These are phyloP conservation scores for Penicillium herquei DNA, from an alignment of 495 filamentous ascomycete genomes.

Conservation along the genomic window DNA sequence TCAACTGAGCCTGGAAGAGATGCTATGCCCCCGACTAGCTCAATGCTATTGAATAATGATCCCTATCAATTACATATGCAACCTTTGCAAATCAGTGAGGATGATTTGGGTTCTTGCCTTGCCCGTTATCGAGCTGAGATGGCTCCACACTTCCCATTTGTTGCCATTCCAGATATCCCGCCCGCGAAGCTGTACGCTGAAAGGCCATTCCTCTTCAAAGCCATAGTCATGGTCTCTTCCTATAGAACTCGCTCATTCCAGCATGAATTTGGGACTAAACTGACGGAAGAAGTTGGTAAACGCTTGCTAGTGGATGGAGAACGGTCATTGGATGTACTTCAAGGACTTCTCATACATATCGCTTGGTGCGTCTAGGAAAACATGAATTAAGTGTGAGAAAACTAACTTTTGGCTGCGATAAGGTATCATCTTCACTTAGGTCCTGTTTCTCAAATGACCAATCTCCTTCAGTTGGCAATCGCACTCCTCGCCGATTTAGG, in stretches of 20 bases:
- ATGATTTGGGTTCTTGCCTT: not conserved
- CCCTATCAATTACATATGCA: not conserved
- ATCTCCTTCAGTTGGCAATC: constrained; percentile 8
- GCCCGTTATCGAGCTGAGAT: constrained; percentile 6
- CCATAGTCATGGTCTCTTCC: constrained; percentile 8
- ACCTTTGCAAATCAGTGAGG: not conserved
- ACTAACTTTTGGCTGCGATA: too few species aligned
- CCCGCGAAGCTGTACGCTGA: not conserved
- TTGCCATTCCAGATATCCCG: constrained; percentile 3
- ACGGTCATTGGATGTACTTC: constrained; percentile 7
- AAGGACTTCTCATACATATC: constrained; percentile 8
- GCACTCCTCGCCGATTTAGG: constrained; percentile 12
- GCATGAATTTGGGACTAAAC: not conserved
- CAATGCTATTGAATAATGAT: not conserved
- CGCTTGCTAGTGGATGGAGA: constrained; percentile 8
- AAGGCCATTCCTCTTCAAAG: constrained; percentile 11
- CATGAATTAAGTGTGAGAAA: too few species aligned
- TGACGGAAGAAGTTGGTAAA: constrained; percentile 6
- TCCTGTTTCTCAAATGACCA: constrained; percentile 10
- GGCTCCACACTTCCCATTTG: constrained; percentile 8
- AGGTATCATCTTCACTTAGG: constrained; percentile 11
- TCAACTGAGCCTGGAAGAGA: not conserved
- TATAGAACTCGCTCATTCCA: constrained; percentile 8
- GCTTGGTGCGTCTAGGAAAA: constrained; percentile 5
- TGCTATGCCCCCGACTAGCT: not conserved